These are phyloP conservation scores for Globisporangium iwayamae DNA, from an alignment of 352 stramenopile genomes.

Conservation along the genomic window DNA sequence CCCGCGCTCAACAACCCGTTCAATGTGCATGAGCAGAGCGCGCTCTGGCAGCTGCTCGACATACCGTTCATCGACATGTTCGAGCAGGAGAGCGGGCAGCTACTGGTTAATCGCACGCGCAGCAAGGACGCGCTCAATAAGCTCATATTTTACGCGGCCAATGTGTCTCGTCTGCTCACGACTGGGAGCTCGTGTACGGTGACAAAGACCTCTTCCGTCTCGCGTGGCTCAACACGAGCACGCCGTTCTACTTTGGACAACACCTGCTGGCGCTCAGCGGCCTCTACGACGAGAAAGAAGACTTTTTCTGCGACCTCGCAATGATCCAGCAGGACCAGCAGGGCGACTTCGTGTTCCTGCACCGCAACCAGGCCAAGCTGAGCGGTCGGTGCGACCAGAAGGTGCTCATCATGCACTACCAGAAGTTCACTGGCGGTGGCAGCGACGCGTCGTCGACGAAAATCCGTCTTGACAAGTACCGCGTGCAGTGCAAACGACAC, in stretches of 20 bases:
- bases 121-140: conserved; percentile 17
- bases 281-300: conserved; percentile 24
- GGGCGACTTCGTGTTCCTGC: conserved; percentile 15
- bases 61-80: conserved; percentile 36
- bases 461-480: conserved; percentile 62
- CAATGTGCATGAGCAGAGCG: conserved; percentile 25
- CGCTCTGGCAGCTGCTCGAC: conserved; percentile 28
- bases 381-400: conserved; percentile 36
- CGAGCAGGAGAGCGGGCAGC: conserved; percentile 35
- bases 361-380: conserved; percentile 15
- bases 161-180: conserved; percentile 32
- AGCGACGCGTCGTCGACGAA: conserved; percentile 42
- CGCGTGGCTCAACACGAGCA: conserved; percentile 47
- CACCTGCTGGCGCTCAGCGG: conserved; percentile 40
- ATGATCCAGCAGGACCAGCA: conserved; percentile 15
- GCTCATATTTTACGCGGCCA: conserved; percentile 45
- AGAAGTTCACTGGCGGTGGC: conserved; percentile 69
- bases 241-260: conserved; percentile 46
- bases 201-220: conserved; percentile 67
- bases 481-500: conserved; percentile 49
- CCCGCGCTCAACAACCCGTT: conserved; percentile 22
- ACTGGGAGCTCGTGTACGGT: conserved; percentile 34
- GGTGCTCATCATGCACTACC: conserved; percentile 51
- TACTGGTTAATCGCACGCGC: conserved; percentile 25
- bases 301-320: conserved; percentile 42